Evolutionary conservation across 148 eudicot species (phyloP).

Genomic region (Silene latifolia): DNA sequence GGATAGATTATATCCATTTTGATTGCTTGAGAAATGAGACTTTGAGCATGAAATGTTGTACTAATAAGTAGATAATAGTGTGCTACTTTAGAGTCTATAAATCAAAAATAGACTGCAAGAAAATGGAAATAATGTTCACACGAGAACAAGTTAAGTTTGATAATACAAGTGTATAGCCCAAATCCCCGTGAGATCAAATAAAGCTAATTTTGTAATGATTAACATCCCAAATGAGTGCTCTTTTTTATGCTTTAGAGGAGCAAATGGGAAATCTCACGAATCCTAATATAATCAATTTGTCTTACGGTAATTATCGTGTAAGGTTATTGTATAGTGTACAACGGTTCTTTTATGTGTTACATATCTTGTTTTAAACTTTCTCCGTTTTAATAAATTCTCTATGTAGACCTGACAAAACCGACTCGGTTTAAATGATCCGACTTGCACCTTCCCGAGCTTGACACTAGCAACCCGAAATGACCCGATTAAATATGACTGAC

Average conservation of each 20-base stretch:
- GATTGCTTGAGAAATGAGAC: neutral
- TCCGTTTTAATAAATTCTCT: neutral
- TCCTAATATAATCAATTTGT: constrained; percentile 27
- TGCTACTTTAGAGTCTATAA: constrained; percentile 17
- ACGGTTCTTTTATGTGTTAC: too few relatives aligned
- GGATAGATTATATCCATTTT: neutral
- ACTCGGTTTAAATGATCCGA: too few relatives aligned
- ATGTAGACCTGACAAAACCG: too few relatives aligned
- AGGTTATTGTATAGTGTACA: too few relatives aligned
- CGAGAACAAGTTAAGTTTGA: constrained; percentile 13
- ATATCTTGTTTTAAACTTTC: neutral
- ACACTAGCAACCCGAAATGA: too few relatives aligned
- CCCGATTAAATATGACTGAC: too few relatives aligned
- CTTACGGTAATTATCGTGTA: constrained; percentile 15
- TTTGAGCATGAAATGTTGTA: neutral
- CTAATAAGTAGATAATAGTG: neutral
- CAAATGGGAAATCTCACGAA: constrained; percentile 37
- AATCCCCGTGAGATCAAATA: constrained; percentile 31
- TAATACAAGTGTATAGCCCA: constrained; percentile 26
- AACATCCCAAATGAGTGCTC: constrained; percentile 29
- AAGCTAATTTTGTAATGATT: constrained; percentile 36
- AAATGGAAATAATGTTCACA: constrained; percentile 21
- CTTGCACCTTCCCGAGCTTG: too few relatives aligned
- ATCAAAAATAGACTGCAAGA: constrained; percentile 11
- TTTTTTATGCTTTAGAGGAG: constrained; percentile 18